phyloP scores from a whole-genome alignment of 2,329 filamentous ascomycete species.

The Chaetomium sp. region DNA sequence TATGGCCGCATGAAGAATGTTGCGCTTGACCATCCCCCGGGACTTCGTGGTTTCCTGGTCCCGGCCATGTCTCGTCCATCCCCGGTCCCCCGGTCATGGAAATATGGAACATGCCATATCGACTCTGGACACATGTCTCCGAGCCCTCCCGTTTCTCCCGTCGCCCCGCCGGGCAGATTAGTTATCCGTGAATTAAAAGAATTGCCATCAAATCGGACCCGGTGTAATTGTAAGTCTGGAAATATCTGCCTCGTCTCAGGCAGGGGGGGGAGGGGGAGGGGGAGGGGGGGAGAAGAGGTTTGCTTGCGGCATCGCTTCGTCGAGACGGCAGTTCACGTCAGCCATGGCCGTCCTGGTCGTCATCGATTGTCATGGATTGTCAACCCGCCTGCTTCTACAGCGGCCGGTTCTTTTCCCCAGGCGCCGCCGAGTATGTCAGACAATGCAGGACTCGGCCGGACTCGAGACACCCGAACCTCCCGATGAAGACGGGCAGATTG shows the following conservation, averaged over 20 bases:
- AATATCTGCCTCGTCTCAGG: conserved; percentile 7
- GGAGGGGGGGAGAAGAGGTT: not conserved
- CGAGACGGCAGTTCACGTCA: not conserved
- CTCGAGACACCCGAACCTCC: not conserved
- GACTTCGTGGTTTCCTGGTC: not conserved
- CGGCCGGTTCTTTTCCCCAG: not conserved
- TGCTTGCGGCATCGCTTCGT: not conserved
- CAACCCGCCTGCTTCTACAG: not conserved
- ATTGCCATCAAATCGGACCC: conserved; percentile 9
- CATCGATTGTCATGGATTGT: not conserved
- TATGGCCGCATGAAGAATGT: conserved; percentile 24
- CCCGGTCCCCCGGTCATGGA: conserved; percentile 20
- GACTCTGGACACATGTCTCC: not conserved
- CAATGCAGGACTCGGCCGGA: not conserved
- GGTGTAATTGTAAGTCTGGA: conserved; percentile 18
- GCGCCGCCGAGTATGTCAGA: not conserved
- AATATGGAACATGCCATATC: conserved; percentile 14
- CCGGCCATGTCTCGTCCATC: not conserved
- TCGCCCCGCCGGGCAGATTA: conserved; percentile 21
- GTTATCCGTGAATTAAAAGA: conserved; percentile 31
- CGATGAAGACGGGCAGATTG: conserved; percentile 4
- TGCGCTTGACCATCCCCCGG: conserved; percentile 3
- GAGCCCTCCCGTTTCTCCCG: conserved; percentile 10
- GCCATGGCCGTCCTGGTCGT: not conserved
- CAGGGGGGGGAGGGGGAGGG: not conserved